A percentile compares a stretch with the other conserved stretches of the same genome.
These are phyloP conservation scores for Musa troglodytarum DNA, from an alignment of 176 grass and related monocot genomes.

Conservation along the genomic window DNA sequence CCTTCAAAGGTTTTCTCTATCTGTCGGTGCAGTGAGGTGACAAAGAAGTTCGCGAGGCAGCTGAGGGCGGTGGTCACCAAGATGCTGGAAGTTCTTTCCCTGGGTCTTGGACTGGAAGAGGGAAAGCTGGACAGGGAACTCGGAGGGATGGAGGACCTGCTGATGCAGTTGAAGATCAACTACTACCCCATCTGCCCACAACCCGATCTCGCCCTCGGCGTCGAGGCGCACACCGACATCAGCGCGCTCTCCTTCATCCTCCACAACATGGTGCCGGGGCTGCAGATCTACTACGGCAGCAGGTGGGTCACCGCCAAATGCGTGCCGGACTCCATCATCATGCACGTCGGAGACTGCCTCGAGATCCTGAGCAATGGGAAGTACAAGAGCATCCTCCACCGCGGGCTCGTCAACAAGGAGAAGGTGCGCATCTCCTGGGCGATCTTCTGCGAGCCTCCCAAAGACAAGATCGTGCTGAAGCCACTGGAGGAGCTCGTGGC, in stretches of 20 bases:
- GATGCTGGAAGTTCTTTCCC: conserved; percentile 59
- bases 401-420: conserved; percentile 71
- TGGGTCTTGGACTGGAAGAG: conserved; percentile 33
- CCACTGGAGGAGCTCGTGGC: conserved; percentile 51
- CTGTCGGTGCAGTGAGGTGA: conserved; percentile 30
- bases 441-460: conserved; percentile 84
- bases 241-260: conserved; percentile 85
- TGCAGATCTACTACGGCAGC: conserved; percentile 45
- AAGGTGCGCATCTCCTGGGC: conserved; percentile 84
- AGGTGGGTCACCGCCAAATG: conserved; percentile 60
- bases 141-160: conserved; percentile 25
- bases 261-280: conserved; percentile 76
- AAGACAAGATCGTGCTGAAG: conserved; percentile 38
- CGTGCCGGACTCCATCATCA: conserved; percentile 46
- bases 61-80: conserved; percentile 29
- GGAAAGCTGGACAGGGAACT: conserved; percentile 36
- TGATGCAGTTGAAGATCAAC: conserved; percentile 89
- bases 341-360: conserved; percentile 81
- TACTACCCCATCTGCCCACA: conserved; percentile 88
- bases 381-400: conserved; percentile 92
- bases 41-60: conserved; percentile 31
- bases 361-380: conserved; percentile 79
- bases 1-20: not conserved
- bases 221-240: conserved; percentile 88
- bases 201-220: conserved; percentile 74